These are phyloP conservation scores for Ophiostoma angusticollis DNA, from an alignment of 2,329 filamentous ascomycete genomes.

Conservation along the genomic window DNA sequence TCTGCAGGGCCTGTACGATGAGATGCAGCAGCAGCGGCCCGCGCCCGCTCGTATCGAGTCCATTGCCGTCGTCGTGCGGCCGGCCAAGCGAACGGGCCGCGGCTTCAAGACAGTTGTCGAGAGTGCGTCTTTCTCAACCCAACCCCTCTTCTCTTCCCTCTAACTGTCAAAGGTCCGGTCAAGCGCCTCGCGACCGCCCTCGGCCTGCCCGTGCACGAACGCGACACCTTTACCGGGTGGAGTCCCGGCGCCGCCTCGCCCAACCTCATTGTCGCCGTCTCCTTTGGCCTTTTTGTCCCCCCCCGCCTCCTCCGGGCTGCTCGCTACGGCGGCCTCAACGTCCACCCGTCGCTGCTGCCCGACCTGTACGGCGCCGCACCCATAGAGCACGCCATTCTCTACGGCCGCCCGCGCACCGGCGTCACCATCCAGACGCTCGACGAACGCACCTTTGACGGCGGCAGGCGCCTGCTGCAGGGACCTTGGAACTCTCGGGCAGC, in stretches of 20 bases:
- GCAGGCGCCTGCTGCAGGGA: slow-evolving; percentile 60
- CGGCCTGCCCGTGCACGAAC: slow-evolving; percentile 54
- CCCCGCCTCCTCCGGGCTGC: slow-evolving; percentile 55
- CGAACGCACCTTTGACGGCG: slow-evolving; percentile 62
- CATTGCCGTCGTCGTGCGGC: slow-evolving; percentile 75
- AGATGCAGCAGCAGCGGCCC: slow-evolving; percentile 22
- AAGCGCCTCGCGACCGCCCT: slow-evolving; percentile 51
- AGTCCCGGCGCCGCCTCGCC: slow-evolving; percentile 13
- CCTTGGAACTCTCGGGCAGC: slow-evolving; percentile 18
- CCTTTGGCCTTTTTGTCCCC: slow-evolving; percentile 85
- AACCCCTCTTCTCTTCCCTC: neutral
- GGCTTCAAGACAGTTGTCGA: slow-evolving; percentile 55
- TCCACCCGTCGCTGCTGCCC: slow-evolving; percentile 84
- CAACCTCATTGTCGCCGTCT: slow-evolving; percentile 82
- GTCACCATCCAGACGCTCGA: slow-evolving; percentile 82
- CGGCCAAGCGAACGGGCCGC: slow-evolving; percentile 65
- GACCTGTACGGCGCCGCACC: slow-evolving; percentile 79
- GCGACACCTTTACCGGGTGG: slow-evolving; percentile 72
- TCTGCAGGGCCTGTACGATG: slow-evolving; percentile 53
- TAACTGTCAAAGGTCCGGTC: slow-evolving; percentile 43
- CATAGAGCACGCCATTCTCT: slow-evolving; percentile 69
- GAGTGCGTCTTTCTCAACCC: slow-evolving; percentile 31
- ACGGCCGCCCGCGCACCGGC: slow-evolving; percentile 48
- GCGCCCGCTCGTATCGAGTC: slow-evolving; percentile 48
- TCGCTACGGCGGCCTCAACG: slow-evolving; percentile 78